Evolutionary conservation across 805 yeast genomes (phyloP).

Genomic region (Zygoascus tannicola): DNA sequence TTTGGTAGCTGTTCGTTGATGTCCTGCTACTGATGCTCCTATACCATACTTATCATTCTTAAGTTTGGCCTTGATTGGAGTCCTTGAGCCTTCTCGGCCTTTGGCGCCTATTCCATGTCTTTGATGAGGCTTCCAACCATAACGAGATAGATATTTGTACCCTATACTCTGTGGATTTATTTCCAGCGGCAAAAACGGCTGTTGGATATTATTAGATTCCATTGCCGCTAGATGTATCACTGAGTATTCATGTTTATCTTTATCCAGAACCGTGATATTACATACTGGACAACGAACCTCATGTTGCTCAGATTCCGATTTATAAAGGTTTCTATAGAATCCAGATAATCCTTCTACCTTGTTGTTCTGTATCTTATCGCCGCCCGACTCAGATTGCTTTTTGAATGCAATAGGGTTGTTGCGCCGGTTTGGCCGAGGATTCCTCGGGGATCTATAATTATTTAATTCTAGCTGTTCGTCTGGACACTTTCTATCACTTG

Average conservation of each 20-base stretch:
- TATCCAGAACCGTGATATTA: conserved; percentile 3
- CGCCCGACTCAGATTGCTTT: too few species aligned
- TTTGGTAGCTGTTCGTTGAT: too few species aligned
- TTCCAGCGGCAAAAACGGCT: conserved; percentile 4
- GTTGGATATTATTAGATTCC: neutral
- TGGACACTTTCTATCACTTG: too few species aligned
- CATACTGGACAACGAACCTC: too few species aligned
- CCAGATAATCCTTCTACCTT: neutral
- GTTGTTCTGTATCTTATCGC: too few species aligned
- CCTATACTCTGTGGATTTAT: conserved; percentile 2
- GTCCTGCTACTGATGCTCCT: too few species aligned
- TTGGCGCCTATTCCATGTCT: conserved; percentile 10
- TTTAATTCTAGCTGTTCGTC: too few species aligned
- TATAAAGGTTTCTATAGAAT: too few species aligned
- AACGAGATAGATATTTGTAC: conserved; percentile 6
- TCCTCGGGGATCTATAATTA: too few species aligned
- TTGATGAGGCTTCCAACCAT: conserved; percentile 13
- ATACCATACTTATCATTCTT: conserved; percentile 7
- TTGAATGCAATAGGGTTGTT: too few species aligned
- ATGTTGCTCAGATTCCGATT: too few species aligned
- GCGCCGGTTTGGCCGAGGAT: too few species aligned
- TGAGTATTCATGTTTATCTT: conserved; percentile 3
- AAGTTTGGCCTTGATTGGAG: conserved; percentile 4
- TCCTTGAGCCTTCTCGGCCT: conserved; percentile 11
- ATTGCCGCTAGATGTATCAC: conserved; percentile 5